Evolutionary conservation across 148 eudicot genomes (phyloP), one percentile per base, ranked within the genome.

Genomic region (Rhododendron williamsianum): DNA sequence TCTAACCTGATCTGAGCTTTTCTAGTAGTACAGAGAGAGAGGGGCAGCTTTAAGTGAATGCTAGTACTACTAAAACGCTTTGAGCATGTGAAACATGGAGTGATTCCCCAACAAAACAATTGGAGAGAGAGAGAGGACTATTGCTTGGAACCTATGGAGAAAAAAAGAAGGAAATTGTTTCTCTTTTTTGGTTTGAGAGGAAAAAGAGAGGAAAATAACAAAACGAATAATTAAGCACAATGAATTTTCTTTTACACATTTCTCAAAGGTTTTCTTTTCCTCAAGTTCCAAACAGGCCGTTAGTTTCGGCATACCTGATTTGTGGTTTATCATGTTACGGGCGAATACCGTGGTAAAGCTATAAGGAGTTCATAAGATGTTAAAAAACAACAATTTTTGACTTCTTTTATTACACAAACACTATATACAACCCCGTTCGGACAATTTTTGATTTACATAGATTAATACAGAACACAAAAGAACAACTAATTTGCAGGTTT

Each of bases 331-430:
- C 74, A 69, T 4, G 35, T 27, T 27, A 69, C 16, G 74, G 74
- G 38, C 13, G 10, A 69, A 65, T 65, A n/a, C 8, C 15, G 9
- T n/a, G 36, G 74, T 4, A 27, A 27, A 63, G 74, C 74, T 11
- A 69, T 25, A 13, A 30, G 74, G 74, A 69, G 36, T 27, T 69
- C 74, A 69, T 69, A 69, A 6, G 18, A 69, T 4, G 12, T 30
- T 18, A 3, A 69, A 11, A 12, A 69, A 10, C 36, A 11, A 69
- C 74, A 69, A 69, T 3, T 69, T 27, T 69, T 36, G 19, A 83
- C 85, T 84, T 51, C 43, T 80, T 81, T 84, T 73, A 81, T 84
- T 73, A 76, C 80, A 84, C 21, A 73, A 60, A 38, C 56, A 81
- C 48, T 46, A 83, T 86, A 49, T 65, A 77, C 67, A 81, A 81